A percentile compares a stretch with the other conserved stretches of the same genome.
Evolutionary conservation across 495 filamentous ascomycete species (phyloP).

Genomic region (Halenospora varia): DNA sequence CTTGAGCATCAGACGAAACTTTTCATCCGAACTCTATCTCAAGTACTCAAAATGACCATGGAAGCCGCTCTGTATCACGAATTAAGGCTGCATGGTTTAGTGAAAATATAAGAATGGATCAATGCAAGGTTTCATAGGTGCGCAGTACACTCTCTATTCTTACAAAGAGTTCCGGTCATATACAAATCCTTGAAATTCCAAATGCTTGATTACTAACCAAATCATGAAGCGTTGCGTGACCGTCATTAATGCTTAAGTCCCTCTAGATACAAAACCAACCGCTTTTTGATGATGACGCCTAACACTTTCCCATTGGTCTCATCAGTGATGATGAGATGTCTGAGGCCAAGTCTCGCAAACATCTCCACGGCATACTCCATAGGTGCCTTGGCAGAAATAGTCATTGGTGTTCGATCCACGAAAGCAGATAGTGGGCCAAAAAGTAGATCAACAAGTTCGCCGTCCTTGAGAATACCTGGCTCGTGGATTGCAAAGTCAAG

Average conservation of each 20-base stretch:
- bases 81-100: too few species aligned
- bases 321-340: conserved; percentile 46
- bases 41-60: too few species aligned
- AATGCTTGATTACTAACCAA: too few species aligned
- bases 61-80: too few species aligned
- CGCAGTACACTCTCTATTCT: too few species aligned
- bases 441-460: conserved; percentile 38
- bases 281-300: conserved; percentile 38
- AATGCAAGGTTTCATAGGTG: too few species aligned
- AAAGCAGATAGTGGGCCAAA: conserved; percentile 37
- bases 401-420: conserved; percentile 50
- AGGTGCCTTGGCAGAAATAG: conserved; percentile 45
- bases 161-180: too few species aligned
- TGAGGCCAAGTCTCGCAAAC: conserved; percentile 52
- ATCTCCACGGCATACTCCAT: conserved; percentile 55
- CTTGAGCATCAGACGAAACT: too few species aligned
- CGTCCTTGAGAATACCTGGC: conserved; percentile 29
- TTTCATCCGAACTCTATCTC: too few species aligned
- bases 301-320: conserved; percentile 34
- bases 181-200: too few species aligned
- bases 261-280: conserved; percentile 33
- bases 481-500: conserved; percentile 46
- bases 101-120: too few species aligned
- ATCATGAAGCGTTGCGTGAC: background rate
- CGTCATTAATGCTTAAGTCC: conserved; percentile 5